Conservation (phyloP, 345 rosid genomes). For the Diplotaxis tenuifolia region DNA sequence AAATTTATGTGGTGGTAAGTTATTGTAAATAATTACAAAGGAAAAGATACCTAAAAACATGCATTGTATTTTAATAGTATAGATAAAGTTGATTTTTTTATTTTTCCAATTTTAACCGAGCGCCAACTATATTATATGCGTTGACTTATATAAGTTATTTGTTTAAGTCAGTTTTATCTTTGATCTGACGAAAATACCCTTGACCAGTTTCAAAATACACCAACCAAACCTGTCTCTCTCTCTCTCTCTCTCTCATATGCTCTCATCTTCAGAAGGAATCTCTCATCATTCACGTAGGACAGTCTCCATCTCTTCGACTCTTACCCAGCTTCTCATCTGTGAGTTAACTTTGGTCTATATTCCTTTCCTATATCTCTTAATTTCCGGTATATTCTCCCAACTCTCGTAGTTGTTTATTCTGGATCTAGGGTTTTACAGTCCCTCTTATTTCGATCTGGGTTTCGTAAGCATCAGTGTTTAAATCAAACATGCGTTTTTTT, state of each 20-base stretch:
- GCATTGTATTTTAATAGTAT: no score
- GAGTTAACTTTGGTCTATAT: neutral
- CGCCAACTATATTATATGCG: neutral
- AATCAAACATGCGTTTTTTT: neutral
- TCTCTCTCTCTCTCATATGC: neutral
- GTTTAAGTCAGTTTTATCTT: neutral
- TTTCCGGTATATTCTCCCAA: neutral
- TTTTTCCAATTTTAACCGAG: neutral
- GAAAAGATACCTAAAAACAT: no score
- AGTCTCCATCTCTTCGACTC: neutral
- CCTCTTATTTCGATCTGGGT: slow-evolving; percentile 8
- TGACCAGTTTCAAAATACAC: neutral
- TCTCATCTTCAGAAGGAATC: neutral
- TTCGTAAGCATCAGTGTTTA: neutral
- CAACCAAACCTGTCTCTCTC: neutral
- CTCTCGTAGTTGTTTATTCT: neutral
- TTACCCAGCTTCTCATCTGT: slow-evolving; percentile 8
- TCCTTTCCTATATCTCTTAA: neutral
- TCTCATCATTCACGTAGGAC: neutral
- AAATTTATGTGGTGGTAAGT: no score
- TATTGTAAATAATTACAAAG: no score
- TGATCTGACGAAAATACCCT: neutral
- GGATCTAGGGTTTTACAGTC: slow-evolving; percentile 24
- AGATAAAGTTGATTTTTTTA: neutral
- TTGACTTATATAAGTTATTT: neutral